Conservation (phyloP, 441 rosid genomes). For the Biscutella laevigata region DNA sequence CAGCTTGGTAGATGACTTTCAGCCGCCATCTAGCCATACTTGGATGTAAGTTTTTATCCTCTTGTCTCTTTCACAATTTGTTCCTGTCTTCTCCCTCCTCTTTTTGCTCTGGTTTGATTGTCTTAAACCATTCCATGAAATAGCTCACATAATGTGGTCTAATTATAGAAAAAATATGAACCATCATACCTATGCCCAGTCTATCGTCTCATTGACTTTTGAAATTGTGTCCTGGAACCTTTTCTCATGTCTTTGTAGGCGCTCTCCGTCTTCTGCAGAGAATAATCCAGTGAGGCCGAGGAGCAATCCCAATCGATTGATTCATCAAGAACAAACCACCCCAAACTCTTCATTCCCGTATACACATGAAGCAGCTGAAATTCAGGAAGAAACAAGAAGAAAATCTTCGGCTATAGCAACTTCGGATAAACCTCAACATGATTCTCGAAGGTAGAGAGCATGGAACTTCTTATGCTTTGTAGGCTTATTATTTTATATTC, state of each 20-base stretch:
- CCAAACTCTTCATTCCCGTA: constrained; percentile 26
- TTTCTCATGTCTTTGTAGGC: constrained; percentile 31
- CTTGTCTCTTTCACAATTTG: constrained; percentile 1
- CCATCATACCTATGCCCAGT: too few species aligned
- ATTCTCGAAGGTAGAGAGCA: constrained; percentile 41
- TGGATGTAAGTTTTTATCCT: constrained; percentile 29
- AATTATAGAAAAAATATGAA: background rate
- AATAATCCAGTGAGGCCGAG: constrained; percentile 32
- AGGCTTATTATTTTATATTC: constrained; percentile 6
- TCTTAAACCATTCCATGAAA: background rate
- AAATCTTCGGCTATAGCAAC: constrained; percentile 33
- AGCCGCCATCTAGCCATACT: constrained; percentile 26
- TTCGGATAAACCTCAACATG: constrained; percentile 30
- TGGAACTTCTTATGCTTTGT: constrained; percentile 14
- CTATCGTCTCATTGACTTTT: constrained; percentile 4
- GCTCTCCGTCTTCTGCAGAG: constrained; percentile 29
- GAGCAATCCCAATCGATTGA: constrained; percentile 24
- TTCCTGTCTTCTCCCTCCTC: background rate
- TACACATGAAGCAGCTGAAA: constrained; percentile 31
- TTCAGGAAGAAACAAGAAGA: constrained; percentile 36
- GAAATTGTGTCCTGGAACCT: background rate
- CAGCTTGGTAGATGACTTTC: constrained; percentile 24
- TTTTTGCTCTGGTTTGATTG: background rate
- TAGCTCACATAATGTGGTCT: background rate
- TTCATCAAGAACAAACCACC: constrained; percentile 31